A percentile compares a stretch with the other conserved stretches of the same genome.
Evolutionary conservation across 371 early-diverging fungal genomes (phyloP).

Genomic region (Apophysomyces sp.): DNA sequence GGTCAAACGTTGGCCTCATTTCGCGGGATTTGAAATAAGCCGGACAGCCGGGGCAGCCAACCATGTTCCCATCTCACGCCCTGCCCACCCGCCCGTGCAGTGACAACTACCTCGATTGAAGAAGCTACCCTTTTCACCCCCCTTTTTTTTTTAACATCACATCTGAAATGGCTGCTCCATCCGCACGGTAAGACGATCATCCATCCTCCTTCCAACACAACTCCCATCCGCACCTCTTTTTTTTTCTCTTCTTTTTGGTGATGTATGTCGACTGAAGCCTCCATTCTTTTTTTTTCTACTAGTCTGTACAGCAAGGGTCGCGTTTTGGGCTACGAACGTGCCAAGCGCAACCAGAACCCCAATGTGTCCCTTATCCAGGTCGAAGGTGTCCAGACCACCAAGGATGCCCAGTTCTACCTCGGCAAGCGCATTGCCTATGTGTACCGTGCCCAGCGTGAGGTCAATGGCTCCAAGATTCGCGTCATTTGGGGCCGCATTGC

Average conservation of each 20-base stretch:
- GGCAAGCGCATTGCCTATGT: conserved; percentile 86
- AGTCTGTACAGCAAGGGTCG: conserved; percentile 98
- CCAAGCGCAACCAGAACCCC: conserved; percentile 89
- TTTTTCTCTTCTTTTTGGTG: too few relatives aligned
- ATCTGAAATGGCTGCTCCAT: conserved; percentile 2
- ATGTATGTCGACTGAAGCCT: not conserved
- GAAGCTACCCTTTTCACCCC: not conserved
- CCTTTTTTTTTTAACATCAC: not conserved
- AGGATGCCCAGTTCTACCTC: conserved; percentile 88
- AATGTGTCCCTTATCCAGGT: conserved; percentile 90
- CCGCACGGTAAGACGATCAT: conserved; percentile 2
- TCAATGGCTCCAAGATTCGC: conserved; percentile 91
- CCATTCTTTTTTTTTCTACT: conserved; percentile 6
- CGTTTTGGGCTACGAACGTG: conserved; percentile 92
- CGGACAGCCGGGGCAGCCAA: too few relatives aligned
- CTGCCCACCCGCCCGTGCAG: too few relatives aligned
- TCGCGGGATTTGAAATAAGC: too few relatives aligned
- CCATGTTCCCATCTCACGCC: too few relatives aligned
- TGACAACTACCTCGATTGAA: too few relatives aligned
- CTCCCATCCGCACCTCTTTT: too few relatives aligned
- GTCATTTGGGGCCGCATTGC: conserved; percentile 97
- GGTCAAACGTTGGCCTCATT: too few relatives aligned
- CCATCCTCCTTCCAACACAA: not conserved
- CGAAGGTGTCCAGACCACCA: conserved; percentile 88
- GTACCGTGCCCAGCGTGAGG: conserved; percentile 87